These are phyloP conservation scores for Nidularia pulvinata DNA, from an alignment of 768 basidiomycete species.

Conservation along the genomic window DNA sequence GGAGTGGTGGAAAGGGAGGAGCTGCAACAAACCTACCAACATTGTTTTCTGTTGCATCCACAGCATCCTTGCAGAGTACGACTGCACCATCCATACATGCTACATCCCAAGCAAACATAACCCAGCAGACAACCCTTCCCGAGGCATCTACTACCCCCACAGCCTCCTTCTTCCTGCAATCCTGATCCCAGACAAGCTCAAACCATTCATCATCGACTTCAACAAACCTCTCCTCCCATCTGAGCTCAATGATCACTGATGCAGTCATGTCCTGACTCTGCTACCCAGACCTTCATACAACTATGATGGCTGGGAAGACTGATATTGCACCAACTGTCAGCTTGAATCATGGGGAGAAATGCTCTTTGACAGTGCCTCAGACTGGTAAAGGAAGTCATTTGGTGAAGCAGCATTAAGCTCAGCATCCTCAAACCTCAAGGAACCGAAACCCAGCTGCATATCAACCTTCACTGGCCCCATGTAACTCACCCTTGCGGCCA, in stretches of 20 bases:
- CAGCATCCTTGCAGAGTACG: background rate
- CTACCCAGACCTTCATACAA: background rate
- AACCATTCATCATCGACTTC: slow-evolving; percentile 20
- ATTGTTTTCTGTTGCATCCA: slow-evolving; percentile 21
- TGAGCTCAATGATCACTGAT: slow-evolving; percentile 5
- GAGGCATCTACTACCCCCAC: slow-evolving; percentile 19
- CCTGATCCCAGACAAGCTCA: slow-evolving; percentile 19
- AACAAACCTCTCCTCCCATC: slow-evolving; percentile 3
- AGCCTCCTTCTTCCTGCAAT: slow-evolving; percentile 21
- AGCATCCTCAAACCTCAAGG: too few species aligned
- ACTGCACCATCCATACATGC: slow-evolving; percentile 14
- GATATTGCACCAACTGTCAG: background rate
- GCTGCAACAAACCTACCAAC: slow-evolving; percentile 25
- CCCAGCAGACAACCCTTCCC: slow-evolving; percentile 34
- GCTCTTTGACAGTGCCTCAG: background rate
- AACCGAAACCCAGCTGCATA: too few species aligned
- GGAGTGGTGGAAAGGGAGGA: slow-evolving; percentile 37
- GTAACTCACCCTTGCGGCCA: background rate
- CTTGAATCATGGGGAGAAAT: background rate
- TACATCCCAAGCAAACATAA: slow-evolving; percentile 33
- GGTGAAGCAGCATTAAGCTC: too few species aligned
- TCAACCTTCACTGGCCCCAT: too few species aligned
- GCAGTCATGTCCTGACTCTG: background rate
- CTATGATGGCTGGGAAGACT: background rate
- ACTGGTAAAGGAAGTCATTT: background rate